These are phyloP conservation scores for Golovinomyces cichoracearum DNA, from an alignment of 2,329 filamentous ascomycete species.

Conservation along the genomic window DNA sequence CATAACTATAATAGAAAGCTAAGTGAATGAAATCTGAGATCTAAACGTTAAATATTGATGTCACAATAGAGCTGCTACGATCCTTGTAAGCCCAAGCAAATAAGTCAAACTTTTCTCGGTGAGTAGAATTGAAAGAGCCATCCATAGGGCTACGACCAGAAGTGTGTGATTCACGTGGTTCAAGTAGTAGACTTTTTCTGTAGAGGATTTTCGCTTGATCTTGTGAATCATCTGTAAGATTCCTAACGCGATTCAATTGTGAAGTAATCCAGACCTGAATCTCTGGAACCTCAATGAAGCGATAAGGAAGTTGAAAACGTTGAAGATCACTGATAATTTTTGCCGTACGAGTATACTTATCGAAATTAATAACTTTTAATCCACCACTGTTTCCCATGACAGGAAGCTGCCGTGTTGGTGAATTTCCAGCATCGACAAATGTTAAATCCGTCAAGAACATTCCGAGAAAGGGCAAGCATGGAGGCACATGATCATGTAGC, in stretches of 20 bases:
- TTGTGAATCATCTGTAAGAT: no score
- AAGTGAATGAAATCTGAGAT: no score
- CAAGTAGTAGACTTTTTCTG: constrained; percentile 37
- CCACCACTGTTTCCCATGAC: constrained; percentile 29
- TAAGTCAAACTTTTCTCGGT: constrained; percentile 27
- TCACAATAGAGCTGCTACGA: constrained; percentile 4
- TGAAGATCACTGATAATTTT: constrained; percentile 92
- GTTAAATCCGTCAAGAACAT: constrained; percentile 92
- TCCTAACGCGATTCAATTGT: constrained; percentile 32
- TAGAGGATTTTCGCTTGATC: constrained; percentile 32
- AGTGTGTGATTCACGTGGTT: constrained; percentile 24
- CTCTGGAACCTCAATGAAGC: constrained; percentile 56
- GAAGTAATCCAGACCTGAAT: constrained; percentile 55
- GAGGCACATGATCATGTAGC: constrained; percentile 63
- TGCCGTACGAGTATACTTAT: constrained; percentile 83
- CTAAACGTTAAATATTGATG: no score
- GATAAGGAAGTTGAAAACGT: constrained; percentile 83
- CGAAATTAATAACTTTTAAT: constrained; percentile 78
- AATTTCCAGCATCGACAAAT: constrained; percentile 86
- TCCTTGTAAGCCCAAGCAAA: constrained; percentile 22
- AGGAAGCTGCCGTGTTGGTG: constrained; percentile 52
- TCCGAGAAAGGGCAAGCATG: constrained; percentile 83
- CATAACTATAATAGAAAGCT: no score
- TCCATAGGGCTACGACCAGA: constrained; percentile 12
- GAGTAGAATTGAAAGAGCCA: constrained; percentile 8